Evolutionary conservation across 208 protist genomes (phyloP).

Genomic region (Leishmania mexicana): DNA sequence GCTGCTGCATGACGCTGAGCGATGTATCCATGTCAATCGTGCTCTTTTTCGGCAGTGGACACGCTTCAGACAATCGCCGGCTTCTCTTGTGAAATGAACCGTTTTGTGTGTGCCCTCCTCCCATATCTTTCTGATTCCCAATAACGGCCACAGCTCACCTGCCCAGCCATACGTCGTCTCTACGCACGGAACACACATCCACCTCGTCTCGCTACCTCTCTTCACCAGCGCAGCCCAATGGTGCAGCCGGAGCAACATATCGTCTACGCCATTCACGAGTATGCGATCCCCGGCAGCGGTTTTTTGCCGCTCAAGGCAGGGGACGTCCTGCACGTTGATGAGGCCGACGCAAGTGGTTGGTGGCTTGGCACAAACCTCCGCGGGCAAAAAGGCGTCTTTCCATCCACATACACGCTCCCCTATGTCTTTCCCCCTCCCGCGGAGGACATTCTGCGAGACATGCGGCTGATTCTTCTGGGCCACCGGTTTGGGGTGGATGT

Average conservation of each 20-base stretch:
- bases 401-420: conserved; percentile 66
- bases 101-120: neutral
- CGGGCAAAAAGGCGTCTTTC: conserved; percentile 62
- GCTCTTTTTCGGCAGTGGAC: too few species aligned
- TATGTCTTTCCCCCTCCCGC: conserved; percentile 38
- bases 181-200: neutral
- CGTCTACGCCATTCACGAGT: conserved; percentile 60
- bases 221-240: neutral
- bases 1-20: neutral
- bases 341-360: conserved; percentile 70
- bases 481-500: conserved; percentile 39
- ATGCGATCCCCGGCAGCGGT: conserved; percentile 42
- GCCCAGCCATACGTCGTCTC: neutral
- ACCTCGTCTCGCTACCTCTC: neutral
- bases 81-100: neutral
- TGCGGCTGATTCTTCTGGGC: conserved; percentile 31
- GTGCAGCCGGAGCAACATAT: conserved; percentile 32
- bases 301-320: conserved; percentile 52
- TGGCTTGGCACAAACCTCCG: conserved; percentile 65
- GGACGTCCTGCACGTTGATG: conserved; percentile 65
- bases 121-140: neutral
- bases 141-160: neutral
- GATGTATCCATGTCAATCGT: neutral
- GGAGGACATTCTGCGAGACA: conserved; percentile 35
- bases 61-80: neutral